These are phyloP conservation scores for Sporothrix protearum DNA, from an alignment of 2,329 filamentous ascomycete genomes.

Conservation along the genomic window DNA sequence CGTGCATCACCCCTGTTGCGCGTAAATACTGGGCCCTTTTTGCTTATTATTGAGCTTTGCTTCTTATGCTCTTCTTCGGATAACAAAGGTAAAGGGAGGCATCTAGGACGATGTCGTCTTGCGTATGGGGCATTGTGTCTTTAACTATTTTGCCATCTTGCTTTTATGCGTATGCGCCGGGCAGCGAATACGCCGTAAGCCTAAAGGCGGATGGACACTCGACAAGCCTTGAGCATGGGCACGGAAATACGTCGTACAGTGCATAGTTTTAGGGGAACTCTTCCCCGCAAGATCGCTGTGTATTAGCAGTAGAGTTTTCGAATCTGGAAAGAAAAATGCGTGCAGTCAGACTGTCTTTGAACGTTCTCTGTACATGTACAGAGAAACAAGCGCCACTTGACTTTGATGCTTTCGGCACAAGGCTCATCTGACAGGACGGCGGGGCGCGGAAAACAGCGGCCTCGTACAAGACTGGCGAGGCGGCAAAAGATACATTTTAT, in stretches of 20 bases:
- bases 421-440: neutral
- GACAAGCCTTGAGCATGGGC: neutral
- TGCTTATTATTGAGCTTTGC: neutral
- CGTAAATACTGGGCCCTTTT: neutral
- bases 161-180: neutral
- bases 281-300: slow-evolving; percentile 13
- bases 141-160: neutral
- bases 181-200: neutral
- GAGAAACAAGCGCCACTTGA: neutral
- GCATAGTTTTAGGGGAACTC: neutral
- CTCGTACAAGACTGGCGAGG: neutral
- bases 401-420: neutral
- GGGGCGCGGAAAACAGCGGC: neutral
- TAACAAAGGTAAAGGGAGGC: neutral
- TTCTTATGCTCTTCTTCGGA: neutral
- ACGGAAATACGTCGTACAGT: neutral
- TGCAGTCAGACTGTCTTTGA: slow-evolving; percentile 1
- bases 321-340: slow-evolving; percentile 19
- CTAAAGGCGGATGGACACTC: neutral
- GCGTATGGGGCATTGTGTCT: neutral
- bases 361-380: neutral
- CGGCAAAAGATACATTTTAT: neutral
- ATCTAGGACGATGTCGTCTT: neutral
- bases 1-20: neutral
- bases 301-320: neutral